Evolutionary conservation across 768 basidiomycete species (phyloP), one percentile per base, ranked within the genome.

Genomic region (Boletus pseudopeckii): DNA sequence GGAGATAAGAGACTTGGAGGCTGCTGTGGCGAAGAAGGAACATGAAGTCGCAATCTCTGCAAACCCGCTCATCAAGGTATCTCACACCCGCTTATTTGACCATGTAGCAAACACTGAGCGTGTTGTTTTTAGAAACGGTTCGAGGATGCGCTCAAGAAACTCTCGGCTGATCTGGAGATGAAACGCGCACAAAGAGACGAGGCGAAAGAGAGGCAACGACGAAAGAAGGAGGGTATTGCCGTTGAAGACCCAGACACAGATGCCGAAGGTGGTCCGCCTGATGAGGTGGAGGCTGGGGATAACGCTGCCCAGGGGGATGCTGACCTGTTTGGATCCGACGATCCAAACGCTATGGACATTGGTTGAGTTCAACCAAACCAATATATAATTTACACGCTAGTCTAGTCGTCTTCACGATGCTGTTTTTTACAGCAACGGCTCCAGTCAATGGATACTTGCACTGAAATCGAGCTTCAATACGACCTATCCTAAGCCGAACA

Each of bases 61-160:
- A 4, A 97, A 97, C 69, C 88, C 90, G 36, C 80, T 96, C 52
- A 92, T 97, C 66, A 85, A 84, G 77, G 92, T 90, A 57, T 61
- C 26, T 33, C 34, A 26, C 13, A 32, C 44, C 1, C 10, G 17
- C 10, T 38, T 51, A n/a, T 51, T 33, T 45, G 14, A 7, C 10
- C 36, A 30, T 17, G n/a, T 20, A 7, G 8, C 15, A 18, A 18
- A 48, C 8, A 36, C 17, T 56, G 13, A 63, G 2, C 33, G 36
- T 32, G 22, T 30, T 11, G 26, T 54, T 54, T 47, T 18, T 62
- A 94, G 88, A 88, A 88, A 81, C 93, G 93, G 34, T 95, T 96
- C 71, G 92, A 95, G 68, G 94, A 96, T 66, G 88, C 90, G 17
- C 71, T 95, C 63, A 90, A 86, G 76, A 97, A 96, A 71, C 77